A percentile compares a stretch with the other conserved stretches of the same genome.
Conservation (phyloP, 1,284 basidiomycete genomes). For the Lignosus rhinocerotis region DNA sequence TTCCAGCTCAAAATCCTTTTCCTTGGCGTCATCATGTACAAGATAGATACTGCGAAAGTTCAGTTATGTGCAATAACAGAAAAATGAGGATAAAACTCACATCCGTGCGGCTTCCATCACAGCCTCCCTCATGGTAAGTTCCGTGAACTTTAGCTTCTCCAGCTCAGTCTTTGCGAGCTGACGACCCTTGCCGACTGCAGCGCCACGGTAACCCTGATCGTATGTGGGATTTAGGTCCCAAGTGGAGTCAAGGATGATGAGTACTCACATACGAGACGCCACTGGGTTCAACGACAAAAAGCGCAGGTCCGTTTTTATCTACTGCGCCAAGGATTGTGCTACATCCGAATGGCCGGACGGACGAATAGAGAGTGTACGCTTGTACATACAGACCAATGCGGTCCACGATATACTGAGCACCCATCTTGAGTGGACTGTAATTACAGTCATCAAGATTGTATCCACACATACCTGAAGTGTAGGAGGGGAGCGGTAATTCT, state of each 20-base stretch:
- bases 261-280: conserved; percentile 84
- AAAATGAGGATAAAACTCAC: conserved; percentile 48
- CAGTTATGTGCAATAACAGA: background rate
- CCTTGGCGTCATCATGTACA: conserved; percentile 96
- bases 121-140: conserved; percentile 81
- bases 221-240: background rate
- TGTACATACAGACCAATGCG: conserved; percentile 90
- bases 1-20: conserved; percentile 98
- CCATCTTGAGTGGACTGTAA: conserved; percentile 2
- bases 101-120: conserved; percentile 93
- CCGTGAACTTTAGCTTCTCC: conserved; percentile 89
- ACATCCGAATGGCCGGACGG: conserved; percentile 96
- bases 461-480: conserved; percentile 71
- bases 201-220: conserved; percentile 84
- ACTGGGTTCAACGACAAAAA: conserved; percentile 95
- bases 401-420: conserved; percentile 72
- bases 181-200: conserved; percentile 94
- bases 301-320: conserved; percentile 85
- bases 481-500: conserved; percentile 75
- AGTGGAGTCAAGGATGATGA: background rate
- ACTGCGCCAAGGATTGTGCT: conserved; percentile 90
- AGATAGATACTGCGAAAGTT: conserved; percentile 79
- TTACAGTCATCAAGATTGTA: conserved; percentile 6
- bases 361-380: conserved; percentile 97
- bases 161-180: conserved; percentile 98